These are phyloP conservation scores for Globomyces pollinis-pini DNA, from an alignment of 192 early-diverging fungal species.

Conservation along the genomic window DNA sequence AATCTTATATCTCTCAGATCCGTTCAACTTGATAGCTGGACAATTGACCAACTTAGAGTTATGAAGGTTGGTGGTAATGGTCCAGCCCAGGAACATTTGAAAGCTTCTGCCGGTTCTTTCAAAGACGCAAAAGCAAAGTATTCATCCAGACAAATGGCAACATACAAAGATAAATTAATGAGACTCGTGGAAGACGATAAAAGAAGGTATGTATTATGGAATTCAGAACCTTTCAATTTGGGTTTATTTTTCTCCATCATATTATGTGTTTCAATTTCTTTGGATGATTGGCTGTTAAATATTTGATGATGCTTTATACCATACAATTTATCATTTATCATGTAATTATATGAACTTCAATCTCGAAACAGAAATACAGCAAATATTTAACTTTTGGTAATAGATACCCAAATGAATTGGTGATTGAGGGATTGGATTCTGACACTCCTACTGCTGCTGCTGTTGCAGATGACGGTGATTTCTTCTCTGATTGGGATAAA, in stretches of 20 bases:
- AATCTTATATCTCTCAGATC: too few relatives aligned
- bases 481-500: slow-evolving; percentile 57
- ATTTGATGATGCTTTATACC: too few relatives aligned
- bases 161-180: slow-evolving; percentile 75
- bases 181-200: slow-evolving; percentile 66
- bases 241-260: too few relatives aligned
- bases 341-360: too few relatives aligned
- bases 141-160: slow-evolving; percentile 56
- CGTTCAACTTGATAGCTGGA: slow-evolving; percentile 83
- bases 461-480: slow-evolving; percentile 43
- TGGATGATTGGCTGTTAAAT: too few relatives aligned
- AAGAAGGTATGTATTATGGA: slow-evolving; percentile 23
- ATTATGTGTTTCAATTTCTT: too few relatives aligned
- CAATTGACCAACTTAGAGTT: slow-evolving; percentile 80
- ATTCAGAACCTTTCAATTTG: neutral
- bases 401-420: slow-evolving; percentile 31
- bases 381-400: too few relatives aligned
- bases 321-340: neutral
- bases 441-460: slow-evolving; percentile 11
- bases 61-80: slow-evolving; percentile 86
- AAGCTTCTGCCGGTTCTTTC: slow-evolving; percentile 21
- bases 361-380: neutral
- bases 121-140: slow-evolving; percentile 82
- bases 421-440: slow-evolving; percentile 25
- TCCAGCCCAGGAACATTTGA: slow-evolving; percentile 73